Evolutionary conservation across 2,329 filamentous ascomycete genomes (phyloP).

Genomic region (Ramichloridium luteum): DNA sequence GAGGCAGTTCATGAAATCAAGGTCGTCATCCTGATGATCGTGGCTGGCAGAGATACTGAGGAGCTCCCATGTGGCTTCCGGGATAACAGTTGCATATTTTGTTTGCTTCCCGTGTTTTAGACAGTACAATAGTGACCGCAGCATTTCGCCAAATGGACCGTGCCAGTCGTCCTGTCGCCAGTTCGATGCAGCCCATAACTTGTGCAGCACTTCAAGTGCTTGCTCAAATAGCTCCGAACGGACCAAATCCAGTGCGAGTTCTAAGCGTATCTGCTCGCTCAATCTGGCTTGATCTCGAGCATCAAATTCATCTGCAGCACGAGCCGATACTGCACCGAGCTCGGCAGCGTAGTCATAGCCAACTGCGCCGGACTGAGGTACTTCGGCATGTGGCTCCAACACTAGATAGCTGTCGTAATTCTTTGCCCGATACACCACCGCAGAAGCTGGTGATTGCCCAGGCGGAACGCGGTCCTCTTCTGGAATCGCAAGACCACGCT

Average conservation of each 20-base stretch:
- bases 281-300: slow-evolving; percentile 41
- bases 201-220: slow-evolving; percentile 39
- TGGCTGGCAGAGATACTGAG: slow-evolving; percentile 18
- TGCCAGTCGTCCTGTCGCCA: slow-evolving; percentile 52
- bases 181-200: slow-evolving; percentile 43
- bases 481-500: slow-evolving; percentile 43
- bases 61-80: slow-evolving; percentile 47
- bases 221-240: slow-evolving; percentile 37
- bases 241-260: slow-evolving; percentile 44
- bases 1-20: slow-evolving; percentile 11
- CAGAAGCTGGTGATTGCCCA: slow-evolving; percentile 42
- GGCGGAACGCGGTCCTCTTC: slow-evolving; percentile 46
- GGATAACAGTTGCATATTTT: slow-evolving; percentile 34
- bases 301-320: slow-evolving; percentile 36
- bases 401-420: slow-evolving; percentile 50
- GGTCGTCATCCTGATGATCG: slow-evolving; percentile 6
- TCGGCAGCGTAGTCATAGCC: slow-evolving; percentile 41
- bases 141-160: slow-evolving; percentile 41
- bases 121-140: slow-evolving; percentile 43
- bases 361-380: slow-evolving; percentile 29
- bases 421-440: slow-evolving; percentile 40
- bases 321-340: slow-evolving; percentile 39
- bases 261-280: slow-evolving; percentile 42
- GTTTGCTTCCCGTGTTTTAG: slow-evolving; percentile 24
- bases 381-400: slow-evolving; percentile 46